Evolutionary conservation across 805 yeast species (phyloP), one percentile per base, ranked within the genome.

Genomic region (Gaillardinia entomophila): DNA sequence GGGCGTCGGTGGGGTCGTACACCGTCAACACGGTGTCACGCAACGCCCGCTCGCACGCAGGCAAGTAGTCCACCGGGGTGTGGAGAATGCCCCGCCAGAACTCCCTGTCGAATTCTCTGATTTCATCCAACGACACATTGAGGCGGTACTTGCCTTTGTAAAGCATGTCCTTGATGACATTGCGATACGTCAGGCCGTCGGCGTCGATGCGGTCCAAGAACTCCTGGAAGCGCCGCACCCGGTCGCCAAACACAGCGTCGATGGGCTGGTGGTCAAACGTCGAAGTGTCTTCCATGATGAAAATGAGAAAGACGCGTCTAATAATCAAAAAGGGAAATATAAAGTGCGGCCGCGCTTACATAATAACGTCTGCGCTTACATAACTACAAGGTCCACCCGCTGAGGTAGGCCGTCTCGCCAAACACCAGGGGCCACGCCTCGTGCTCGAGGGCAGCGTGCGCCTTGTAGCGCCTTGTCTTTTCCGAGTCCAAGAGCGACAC

Each of bases 201-300:
- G 73, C 73, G 35, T 49, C 54, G 34, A 60, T 46, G 16, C 77
- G 68, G 43, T 78, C 83, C 29, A 92, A 63, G 52, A 89, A 90
- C 47, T 90, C 97, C 44, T 83, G 88, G 62, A 90, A 90, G 45
- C 81, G 71, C 51, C 96, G 78, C 14, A 84, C 85, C 42, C 97
- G 79, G 55, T 89, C 97, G 34, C 81, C 79, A 52, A 80, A 82
- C 25, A 62, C 68, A 35, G 68, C 72, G 41, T 66, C 72, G 27
- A 62, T 48, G 24, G 69, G 62, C 43, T 53, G 62, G 28, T 56
- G 62, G 28, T 34, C 36, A 18, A 35, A 19, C 20, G 31, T 31
- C 24, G 38, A 42, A n/a, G 41, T 24, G 32, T 51, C 57, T 30
- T 51, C 55, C 56, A 52, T 48, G 31, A n/a, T n/a, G n/a, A n/a